Conservation (phyloP, 345 rosid species). For the Carallia brachiata region DNA sequence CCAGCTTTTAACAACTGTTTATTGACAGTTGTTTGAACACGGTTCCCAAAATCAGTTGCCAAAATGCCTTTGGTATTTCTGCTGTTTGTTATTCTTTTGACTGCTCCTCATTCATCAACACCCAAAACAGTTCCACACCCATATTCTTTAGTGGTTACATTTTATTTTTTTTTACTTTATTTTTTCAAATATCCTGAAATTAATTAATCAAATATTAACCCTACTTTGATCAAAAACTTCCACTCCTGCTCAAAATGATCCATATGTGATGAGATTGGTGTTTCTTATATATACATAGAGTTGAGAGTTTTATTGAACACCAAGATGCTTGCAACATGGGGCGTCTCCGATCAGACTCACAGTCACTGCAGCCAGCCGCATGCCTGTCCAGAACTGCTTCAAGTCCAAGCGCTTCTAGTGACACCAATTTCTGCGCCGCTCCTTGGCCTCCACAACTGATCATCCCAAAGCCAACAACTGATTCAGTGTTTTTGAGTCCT, state of each 20-base stretch:
- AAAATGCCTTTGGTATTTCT: slow-evolving; percentile 3
- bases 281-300: slow-evolving; percentile 38
- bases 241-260: neutral
- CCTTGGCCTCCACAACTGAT: slow-evolving; percentile 37
- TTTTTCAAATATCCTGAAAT: too few species aligned
- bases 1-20: slow-evolving; percentile 15
- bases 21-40: slow-evolving; percentile 29
- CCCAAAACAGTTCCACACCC: too few species aligned
- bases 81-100: neutral
- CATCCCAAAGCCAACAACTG: slow-evolving; percentile 30
- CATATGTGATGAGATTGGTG: neutral
- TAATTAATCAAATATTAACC: too few species aligned
- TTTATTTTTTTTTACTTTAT: too few species aligned
- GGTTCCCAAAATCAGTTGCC: slow-evolving; percentile 34
- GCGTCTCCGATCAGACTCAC: slow-evolving; percentile 41
- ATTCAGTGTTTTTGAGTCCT: slow-evolving; percentile 30
- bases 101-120: too few species aligned
- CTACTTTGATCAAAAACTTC: neutral
- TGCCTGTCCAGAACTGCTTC: slow-evolving; percentile 64
- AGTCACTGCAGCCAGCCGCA: slow-evolving; percentile 38
- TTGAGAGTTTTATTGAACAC: slow-evolving; percentile 97
- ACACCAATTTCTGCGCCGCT: slow-evolving; percentile 45
- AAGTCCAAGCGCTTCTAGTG: slow-evolving; percentile 60
- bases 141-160: too few species aligned
- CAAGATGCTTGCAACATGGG: slow-evolving; percentile 83